Base-by-base conservation (phyloP, 805 yeast species). In the Wickerhamomyces bovis region DNA sequence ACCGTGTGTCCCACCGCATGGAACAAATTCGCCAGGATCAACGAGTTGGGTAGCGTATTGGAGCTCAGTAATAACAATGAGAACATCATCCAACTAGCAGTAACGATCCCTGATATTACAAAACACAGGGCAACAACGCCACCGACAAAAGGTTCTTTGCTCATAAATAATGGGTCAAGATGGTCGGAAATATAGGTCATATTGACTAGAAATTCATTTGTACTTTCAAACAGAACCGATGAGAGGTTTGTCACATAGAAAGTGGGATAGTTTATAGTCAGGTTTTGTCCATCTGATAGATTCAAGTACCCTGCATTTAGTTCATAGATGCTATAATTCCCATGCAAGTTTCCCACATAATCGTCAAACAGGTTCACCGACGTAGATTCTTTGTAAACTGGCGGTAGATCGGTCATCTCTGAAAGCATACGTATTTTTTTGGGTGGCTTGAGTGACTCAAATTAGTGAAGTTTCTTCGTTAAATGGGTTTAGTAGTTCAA, bases 11-110 rank as follows among this genome's bases (percentile, higher is more conserved):
- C 69, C 1, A 77, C 64, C 13, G 88, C 78, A 47, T 73, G 75
- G 45, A 79, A 67, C 19, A 81, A 53, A n/a, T 84, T 78, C 6
- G 85, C 78, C 10, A 81, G 26, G 36, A 76, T 76, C 33, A 86
- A 73, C 39, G 80, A 62, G 38, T 69, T 59, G 4, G 90, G 89
- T 46, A 83, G 76, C 22, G 76, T 67, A 53, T 77, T 77, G 36
- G 75, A 77, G 19, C 79, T 73, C 28, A 86, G 60, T 19, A 76
- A 57, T 39, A 84, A 67, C 30, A 85, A 63, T 16, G 84, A 50
- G 43, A 83, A 65, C 22, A 87, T 67, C 79, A 85, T 78, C 95
- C 95, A 87, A 23, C 82, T 70, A 15, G 83, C 73, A 6, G 79
- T 77, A 49, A 80, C 78, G 18, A 77, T 68, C 0, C 81, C 78